Base-by-base conservation (phyloP, 73 alveolate genomes). In the Loxodes magnus region DNA sequence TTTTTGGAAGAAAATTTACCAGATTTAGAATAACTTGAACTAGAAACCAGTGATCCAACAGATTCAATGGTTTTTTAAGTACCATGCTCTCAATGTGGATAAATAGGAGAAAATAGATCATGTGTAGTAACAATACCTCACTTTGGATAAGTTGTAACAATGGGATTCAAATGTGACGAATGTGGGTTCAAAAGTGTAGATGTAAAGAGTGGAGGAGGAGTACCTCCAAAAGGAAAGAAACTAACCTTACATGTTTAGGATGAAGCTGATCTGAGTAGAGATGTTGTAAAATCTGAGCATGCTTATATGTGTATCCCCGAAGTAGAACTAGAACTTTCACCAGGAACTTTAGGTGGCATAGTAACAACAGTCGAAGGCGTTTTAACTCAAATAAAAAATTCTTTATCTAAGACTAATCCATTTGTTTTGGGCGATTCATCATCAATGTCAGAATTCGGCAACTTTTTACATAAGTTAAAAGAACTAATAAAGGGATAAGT, bases 301-400 rank as follows among this genome's bases (percentile, higher is more conserved):
- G 66, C 91, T 25, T 44, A 60, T 46, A 51, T 91, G 27, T 37
- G 35, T 3, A 87, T 91, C 14, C 98, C 98, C 3, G 98, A 91
- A 64, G 39, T 91, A 15, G 98, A 91, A 35, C 70, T 91, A 38
- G 90, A 71, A 26, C 51, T 88, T 33, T 59, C 67, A 14, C 84
- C 79, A 35, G 96, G 96, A 3, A 70, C 88, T 7, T 34, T 91
- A 28, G 98, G 97, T 4, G 73, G 91, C 4, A 64, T 77, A 63
- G 84, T 68, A 63, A 88, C 97, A 14, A 91, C 96, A n/a, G 67
- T 84, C 39, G 95, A 91, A 51, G 98, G 98, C 5, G 42, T 88
- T 15, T 37, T 88, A 4, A 75, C 49, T 20, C 68, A 83, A 62
- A 51, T 88, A 28, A 64, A 71, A 42, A 77, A 72, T 6, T 69